Evolutionary conservation across 2,329 filamentous ascomycete species (phyloP).

Genomic region (Metarhizium humberi): DNA sequence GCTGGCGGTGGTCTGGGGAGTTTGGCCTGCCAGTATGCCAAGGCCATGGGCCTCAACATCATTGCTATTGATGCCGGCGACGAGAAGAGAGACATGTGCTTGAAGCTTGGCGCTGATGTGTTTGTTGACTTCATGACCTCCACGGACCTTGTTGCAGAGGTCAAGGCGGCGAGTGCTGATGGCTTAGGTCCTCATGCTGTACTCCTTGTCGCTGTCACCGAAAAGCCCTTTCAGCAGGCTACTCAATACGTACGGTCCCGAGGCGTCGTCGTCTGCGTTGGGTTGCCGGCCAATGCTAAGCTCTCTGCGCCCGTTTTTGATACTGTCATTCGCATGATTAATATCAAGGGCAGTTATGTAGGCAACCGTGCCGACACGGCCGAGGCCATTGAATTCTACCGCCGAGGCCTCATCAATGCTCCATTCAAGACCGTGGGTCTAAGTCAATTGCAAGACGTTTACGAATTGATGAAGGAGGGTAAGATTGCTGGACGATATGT

Average conservation of each 20-base stretch:
- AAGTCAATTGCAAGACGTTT: conserved; percentile 72
- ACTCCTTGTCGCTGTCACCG: conserved; percentile 73
- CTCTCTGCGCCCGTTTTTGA: conserved; percentile 82
- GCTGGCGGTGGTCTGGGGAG: conserved; percentile 76
- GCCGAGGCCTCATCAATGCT: conserved; percentile 71
- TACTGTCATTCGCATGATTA: conserved; percentile 82
- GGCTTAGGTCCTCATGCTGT: conserved; percentile 82
- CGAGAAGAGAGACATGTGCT: conserved; percentile 67
- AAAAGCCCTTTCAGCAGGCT: conserved; percentile 95
- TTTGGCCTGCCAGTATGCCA: conserved; percentile 76
- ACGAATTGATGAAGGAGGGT: conserved; percentile 60
- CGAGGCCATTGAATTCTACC: conserved; percentile 87
- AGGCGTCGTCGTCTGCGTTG: conserved; percentile 81
- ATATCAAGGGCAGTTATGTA: conserved; percentile 87
- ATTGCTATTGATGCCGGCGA: conserved; percentile 78
- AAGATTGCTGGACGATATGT: conserved; percentile 73
- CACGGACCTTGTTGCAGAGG: conserved; percentile 73
- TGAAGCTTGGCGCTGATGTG: conserved; percentile 57
- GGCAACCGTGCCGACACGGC: conserved; percentile 82
- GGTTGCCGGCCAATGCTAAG: conserved; percentile 71
- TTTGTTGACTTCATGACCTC: conserved; percentile 76
- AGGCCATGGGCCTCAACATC: conserved; percentile 75
- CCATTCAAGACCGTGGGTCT: conserved; percentile 82
- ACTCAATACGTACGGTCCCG: conserved; percentile 76
- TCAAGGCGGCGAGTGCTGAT: conserved; percentile 70